phyloP scores from a whole-genome alignment of 345 rosid genomes.

The Citrus sinensis region DVS_A1.0 CM039163.1:37280001-37280500 shows the following conservation, averaged over 20 bases:
- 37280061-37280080: slow-evolving; percentile 78
- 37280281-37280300: background rate
- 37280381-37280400: too few species aligned
- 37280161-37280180: slow-evolving; percentile 81
- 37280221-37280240: slow-evolving; percentile 64
- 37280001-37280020: slow-evolving; percentile 84
- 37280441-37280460: too few species aligned
- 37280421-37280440: too few species aligned
- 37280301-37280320: too few species aligned
- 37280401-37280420: too few species aligned
- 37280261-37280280: background rate
- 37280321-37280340: too few species aligned
- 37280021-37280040: slow-evolving; percentile 90
- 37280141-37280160: slow-evolving; percentile 66
- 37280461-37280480: too few species aligned
- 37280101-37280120: slow-evolving; percentile 87
- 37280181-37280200: slow-evolving; percentile 97
- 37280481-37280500: too few species aligned
- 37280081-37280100: slow-evolving; percentile 80
- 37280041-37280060: slow-evolving; percentile 59
- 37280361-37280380: too few species aligned
- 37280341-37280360: too few species aligned
- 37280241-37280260: slow-evolving; percentile 46
- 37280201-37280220: slow-evolving; percentile 76
- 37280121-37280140: slow-evolving; percentile 77